phyloP scores from a whole-genome alignment of 1,139 yeast species.

The Blastobotrys buckinghamii region DNA sequence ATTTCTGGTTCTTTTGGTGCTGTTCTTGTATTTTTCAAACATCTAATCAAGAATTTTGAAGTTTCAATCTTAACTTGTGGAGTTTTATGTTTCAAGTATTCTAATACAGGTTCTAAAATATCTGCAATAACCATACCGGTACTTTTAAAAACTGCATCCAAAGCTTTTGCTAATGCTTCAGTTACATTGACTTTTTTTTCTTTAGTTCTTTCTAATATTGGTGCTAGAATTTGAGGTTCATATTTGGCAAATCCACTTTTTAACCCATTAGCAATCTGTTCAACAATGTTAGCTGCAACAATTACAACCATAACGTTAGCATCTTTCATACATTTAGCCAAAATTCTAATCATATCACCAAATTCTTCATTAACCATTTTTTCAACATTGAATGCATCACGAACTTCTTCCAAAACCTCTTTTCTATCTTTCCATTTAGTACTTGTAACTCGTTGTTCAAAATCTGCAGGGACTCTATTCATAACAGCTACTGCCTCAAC shows the following conservation, averaged over 20 bases:
- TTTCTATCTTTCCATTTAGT: conserved; percentile 90
- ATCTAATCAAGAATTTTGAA: conserved; percentile 57
- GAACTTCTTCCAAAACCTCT: conserved; percentile 70
- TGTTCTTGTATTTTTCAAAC: conserved; percentile 47
- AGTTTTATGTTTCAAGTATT: conserved; percentile 64
- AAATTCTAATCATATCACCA: conserved; percentile 48
- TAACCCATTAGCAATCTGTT: conserved; percentile 61
- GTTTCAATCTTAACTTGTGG: conserved; percentile 78
- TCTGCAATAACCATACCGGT: conserved; percentile 38
- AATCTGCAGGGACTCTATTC: conserved; percentile 58
- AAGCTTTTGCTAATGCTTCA: conserved; percentile 58
- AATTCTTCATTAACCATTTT: conserved; percentile 62
- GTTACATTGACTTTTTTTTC: conserved; percentile 80
- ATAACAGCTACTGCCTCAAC: conserved; percentile 57
- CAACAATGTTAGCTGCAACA: conserved; percentile 66
- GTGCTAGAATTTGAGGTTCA: conserved; percentile 47
- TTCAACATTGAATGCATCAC: conserved; percentile 44
- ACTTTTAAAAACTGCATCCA: conserved; percentile 55
- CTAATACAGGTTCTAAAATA: conserved; percentile 55
- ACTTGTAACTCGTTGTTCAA: conserved; percentile 50
- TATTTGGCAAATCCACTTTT: conserved; percentile 52
- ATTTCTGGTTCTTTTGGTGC: conserved; percentile 52
- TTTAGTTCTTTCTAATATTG: conserved; percentile 75
- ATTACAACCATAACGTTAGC: conserved; percentile 87
- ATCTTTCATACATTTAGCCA: conserved; percentile 78